Conservation (phyloP, 768 basidiomycete species). For the Pleurotus tuoliensis region DNA sequence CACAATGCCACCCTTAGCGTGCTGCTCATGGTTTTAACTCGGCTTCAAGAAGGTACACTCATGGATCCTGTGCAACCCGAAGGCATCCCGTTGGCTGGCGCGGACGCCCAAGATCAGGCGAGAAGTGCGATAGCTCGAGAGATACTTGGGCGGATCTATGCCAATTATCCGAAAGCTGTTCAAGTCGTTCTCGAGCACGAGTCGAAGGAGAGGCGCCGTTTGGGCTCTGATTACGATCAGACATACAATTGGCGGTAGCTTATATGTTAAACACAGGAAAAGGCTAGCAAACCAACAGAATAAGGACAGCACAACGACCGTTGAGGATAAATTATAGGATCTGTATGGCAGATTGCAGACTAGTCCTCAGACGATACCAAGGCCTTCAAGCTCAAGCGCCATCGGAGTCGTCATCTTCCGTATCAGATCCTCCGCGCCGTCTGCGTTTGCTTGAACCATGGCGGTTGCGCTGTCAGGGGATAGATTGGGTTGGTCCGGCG, state of each 20-base stretch:
- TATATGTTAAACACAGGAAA: conserved; percentile 7
- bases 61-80: conserved; percentile 36
- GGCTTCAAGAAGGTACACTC: conserved; percentile 47
- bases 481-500: conserved; percentile 17
- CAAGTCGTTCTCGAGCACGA: conserved; percentile 30
- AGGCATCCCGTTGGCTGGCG: conserved; percentile 19
- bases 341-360: background rate
- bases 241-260: conserved; percentile 23
- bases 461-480: conserved; percentile 62
- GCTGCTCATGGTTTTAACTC: conserved; percentile 41
- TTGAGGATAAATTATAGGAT: conserved; percentile 9
- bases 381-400: conserved; percentile 23
- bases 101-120: conserved; percentile 17
- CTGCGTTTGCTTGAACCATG: conserved; percentile 70
- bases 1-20: conserved; percentile 46
- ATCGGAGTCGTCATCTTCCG: conserved; percentile 67
- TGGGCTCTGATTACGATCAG: conserved; percentile 24
- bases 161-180: conserved; percentile 46
- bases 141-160: conserved; percentile 43
- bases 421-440: conserved; percentile 58
- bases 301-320: background rate
- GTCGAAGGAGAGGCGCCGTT: conserved; percentile 21
- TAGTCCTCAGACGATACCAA: background rate
- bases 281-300: conserved; percentile 7
- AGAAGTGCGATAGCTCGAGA: conserved; percentile 28